Evolutionary conservation across 2,329 filamentous ascomycete genomes (phyloP).

Genomic region (Lachnellula cervina): DNA sequence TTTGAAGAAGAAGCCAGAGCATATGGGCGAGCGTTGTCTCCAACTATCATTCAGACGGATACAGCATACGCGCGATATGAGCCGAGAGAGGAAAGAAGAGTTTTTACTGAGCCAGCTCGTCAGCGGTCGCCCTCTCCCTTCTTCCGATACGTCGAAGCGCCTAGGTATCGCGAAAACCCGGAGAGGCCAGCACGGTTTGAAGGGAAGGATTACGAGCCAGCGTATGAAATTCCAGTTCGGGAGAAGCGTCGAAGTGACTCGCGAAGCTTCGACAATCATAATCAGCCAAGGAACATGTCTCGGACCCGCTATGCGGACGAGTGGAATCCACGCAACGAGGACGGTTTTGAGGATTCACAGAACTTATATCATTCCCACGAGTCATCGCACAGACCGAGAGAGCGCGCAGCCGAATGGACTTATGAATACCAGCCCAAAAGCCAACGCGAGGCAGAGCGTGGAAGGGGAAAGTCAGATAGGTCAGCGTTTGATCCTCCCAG

Average conservation of each 20-base stretch:
- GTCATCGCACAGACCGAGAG: slow-evolving; percentile 12
- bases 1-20: background rate
- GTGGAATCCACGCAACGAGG: background rate
- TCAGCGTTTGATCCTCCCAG: background rate
- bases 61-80: background rate
- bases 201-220: no score
- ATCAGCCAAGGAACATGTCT: background rate
- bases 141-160: background rate
- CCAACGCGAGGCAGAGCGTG: slow-evolving; percentile 6
- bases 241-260: no score
- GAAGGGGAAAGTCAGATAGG: slow-evolving; percentile 1
- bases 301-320: background rate
- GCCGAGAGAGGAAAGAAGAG: background rate
- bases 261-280: background rate
- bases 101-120: background rate
- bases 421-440: slow-evolving; percentile 4
- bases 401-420: slow-evolving; percentile 11
- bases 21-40: background rate
- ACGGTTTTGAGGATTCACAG: slow-evolving; percentile 8
- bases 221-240: no score
- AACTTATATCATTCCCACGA: slow-evolving; percentile 8
- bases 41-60: background rate
- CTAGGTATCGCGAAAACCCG: background rate
- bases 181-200: no score
- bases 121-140: background rate